These are phyloP conservation scores for Talaromyces albobiverticillius DNA, from an alignment of 2,329 filamentous ascomycete species.

Conservation along the genomic window DNA sequence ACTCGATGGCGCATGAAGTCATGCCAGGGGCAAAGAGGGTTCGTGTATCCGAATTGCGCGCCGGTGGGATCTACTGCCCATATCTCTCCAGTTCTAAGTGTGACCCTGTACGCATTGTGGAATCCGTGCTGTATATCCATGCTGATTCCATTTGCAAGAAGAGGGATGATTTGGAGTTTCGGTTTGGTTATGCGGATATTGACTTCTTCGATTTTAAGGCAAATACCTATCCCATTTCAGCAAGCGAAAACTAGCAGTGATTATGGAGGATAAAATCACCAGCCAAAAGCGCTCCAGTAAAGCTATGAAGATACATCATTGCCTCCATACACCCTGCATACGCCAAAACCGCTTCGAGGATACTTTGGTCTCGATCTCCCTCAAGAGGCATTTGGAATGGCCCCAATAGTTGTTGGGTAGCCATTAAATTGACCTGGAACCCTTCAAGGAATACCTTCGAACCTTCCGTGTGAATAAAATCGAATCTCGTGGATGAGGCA, in stretches of 20 bases:
- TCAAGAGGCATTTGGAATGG: neutral
- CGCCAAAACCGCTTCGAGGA: neutral
- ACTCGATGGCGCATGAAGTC: neutral
- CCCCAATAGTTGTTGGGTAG: neutral
- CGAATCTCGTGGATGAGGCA: neutral
- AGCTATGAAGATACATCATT: conserved; percentile 4
- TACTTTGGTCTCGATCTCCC: neutral
- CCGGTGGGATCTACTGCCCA: conserved; percentile 2
- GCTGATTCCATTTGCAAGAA: neutral
- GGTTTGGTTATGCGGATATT: neutral
- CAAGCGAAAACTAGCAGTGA: neutral
- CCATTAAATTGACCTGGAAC: neutral
- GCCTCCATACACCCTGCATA: conserved; percentile 1
- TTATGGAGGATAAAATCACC: neutral
- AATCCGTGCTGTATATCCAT: neutral
- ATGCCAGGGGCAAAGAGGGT: conserved; percentile 1
- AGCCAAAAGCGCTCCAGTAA: neutral
- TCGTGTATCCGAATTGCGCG: conserved; percentile 1
- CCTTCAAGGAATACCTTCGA: neutral
- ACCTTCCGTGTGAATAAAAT: neutral
- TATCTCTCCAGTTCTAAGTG: neutral
- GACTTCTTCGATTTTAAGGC: conserved; percentile 1
- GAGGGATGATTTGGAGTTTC: neutral
- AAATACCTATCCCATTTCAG: neutral
- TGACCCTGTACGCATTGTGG: conserved; percentile 1